A percentile compares a stretch with the other conserved stretches of the same genome.
Conservation (phyloP, 108 stramenopile genomes). For the Licmophora abbreviata region DNA sequence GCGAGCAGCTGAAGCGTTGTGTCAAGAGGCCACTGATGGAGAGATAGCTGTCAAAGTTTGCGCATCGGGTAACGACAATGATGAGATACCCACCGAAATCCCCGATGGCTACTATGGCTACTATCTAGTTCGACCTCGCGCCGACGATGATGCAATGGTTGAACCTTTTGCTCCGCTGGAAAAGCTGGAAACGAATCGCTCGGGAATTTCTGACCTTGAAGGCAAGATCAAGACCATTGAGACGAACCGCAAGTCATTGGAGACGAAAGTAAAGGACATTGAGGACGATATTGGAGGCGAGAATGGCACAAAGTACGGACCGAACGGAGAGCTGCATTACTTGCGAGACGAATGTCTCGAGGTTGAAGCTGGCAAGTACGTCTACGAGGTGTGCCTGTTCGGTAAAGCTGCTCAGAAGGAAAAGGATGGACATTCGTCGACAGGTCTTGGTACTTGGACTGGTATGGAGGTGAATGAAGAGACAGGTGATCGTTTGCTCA, state of each 20-base stretch:
- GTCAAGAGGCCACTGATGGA: constrained; percentile 7
- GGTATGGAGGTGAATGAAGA: constrained; percentile 22
- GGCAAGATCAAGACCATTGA: too few species aligned
- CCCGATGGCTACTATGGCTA: constrained; percentile 63
- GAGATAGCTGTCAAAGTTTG: not conserved
- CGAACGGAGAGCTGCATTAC: constrained; percentile 52
- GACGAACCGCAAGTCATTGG: constrained; percentile 10
- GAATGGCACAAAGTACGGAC: constrained; percentile 35
- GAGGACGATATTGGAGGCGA: constrained; percentile 38
- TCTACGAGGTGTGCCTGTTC: constrained; percentile 71
- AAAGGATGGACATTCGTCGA: constrained; percentile 20
- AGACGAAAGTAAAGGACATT: constrained; percentile 20
- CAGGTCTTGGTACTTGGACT: constrained; percentile 48
- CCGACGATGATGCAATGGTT: constrained; percentile 25
- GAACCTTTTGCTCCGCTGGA: constrained; percentile 19
- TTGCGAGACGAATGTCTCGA: constrained; percentile 53
- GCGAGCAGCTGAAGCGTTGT: constrained; percentile 29
- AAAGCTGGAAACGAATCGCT: constrained; percentile 8
- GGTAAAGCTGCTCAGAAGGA: constrained; percentile 61
- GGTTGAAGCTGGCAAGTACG: constrained; percentile 62
- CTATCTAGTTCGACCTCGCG: constrained; percentile 24
- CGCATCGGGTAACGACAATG: constrained; percentile 4
- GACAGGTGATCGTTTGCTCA: constrained; percentile 34
- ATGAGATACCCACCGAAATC: constrained; percentile 25
- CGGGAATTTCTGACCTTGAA: too few species aligned